A percentile compares a stretch with the other conserved stretches of the same genome.
phyloP scores from a whole-genome alignment of 2,329 filamentous ascomycete species.

The Penicillium paneum region DNA sequence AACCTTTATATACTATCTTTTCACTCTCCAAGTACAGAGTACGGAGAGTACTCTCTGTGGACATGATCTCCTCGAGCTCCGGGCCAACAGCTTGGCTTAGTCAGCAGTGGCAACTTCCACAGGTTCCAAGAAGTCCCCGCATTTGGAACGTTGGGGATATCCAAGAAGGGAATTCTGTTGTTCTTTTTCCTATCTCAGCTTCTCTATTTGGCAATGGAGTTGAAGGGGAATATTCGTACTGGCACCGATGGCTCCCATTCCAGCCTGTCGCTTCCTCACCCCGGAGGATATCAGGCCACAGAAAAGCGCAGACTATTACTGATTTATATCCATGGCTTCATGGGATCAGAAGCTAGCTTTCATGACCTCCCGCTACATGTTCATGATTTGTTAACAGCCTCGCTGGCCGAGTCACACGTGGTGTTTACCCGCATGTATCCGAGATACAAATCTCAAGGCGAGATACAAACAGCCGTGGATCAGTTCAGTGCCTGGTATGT shows the following conservation, averaged over 20 bases:
- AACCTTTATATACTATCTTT: neutral
- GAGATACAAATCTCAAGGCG: slow-evolving; percentile 44
- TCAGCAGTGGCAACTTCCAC: neutral
- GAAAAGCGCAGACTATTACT: slow-evolving; percentile 60
- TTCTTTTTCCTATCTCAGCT: slow-evolving; percentile 4
- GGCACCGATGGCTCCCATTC: slow-evolving; percentile 7
- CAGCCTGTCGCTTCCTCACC: slow-evolving; percentile 13
- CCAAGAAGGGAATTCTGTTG: slow-evolving; percentile 8
- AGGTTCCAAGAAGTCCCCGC: neutral
- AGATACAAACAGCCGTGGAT: slow-evolving; percentile 65
- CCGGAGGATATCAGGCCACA: neutral
- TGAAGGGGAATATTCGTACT: slow-evolving; percentile 12
- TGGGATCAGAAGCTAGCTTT: slow-evolving; percentile 85
- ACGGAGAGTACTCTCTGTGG: neutral
- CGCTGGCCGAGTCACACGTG: slow-evolving; percentile 68
- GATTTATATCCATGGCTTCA: slow-evolving; percentile 86
- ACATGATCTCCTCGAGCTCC: neutral
- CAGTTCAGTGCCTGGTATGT: slow-evolving; percentile 74
- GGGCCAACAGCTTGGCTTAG: neutral
- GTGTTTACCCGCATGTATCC: slow-evolving; percentile 71
- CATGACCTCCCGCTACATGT: slow-evolving; percentile 83
- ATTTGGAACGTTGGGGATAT: neutral
- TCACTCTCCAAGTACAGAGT: too few relatives aligned
- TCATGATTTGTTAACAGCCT: slow-evolving; percentile 67
- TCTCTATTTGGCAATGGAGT: slow-evolving; percentile 4